Evolutionary conservation across 306 rosid species (phyloP).

Genomic region (Malus fusca): DNA sequence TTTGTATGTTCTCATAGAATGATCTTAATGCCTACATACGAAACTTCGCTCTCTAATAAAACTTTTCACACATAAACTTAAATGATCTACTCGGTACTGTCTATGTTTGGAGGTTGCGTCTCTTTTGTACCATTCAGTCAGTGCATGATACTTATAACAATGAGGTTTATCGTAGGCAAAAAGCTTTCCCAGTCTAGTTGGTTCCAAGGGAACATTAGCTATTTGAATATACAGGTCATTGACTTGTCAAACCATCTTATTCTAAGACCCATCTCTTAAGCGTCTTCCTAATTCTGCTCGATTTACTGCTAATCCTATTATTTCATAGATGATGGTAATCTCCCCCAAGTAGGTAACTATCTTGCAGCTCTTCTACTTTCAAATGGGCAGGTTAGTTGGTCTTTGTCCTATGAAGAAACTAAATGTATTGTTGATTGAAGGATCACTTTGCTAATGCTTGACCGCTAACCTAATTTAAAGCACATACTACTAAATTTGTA

Average conservation of each 20-base stretch:
- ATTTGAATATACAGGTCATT: neutral
- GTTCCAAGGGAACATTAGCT: no score
- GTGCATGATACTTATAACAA: neutral
- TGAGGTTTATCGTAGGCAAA: neutral
- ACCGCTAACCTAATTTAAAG: neutral
- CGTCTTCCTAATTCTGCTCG: neutral
- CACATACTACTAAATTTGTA: neutral
- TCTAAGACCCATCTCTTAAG: neutral
- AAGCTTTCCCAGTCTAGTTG: no score
- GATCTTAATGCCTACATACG: slow-evolving; percentile 7
- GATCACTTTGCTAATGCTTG: neutral
- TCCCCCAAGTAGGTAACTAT: neutral
- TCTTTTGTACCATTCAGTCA: neutral
- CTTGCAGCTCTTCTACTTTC: neutral
- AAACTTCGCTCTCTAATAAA: neutral
- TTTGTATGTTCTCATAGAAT: slow-evolving; percentile 30
- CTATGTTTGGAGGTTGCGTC: neutral
- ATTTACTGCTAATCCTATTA: neutral
- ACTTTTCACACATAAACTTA: neutral
- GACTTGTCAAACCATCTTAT: neutral
- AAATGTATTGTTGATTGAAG: neutral
- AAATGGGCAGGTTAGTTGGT: neutral
- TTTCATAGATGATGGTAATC: neutral
- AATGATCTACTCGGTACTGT: neutral
- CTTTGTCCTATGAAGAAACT: neutral